Base-by-base conservation (phyloP, 176 grass and related monocot genomes). In the Aegilops sharonensis region DNA sequence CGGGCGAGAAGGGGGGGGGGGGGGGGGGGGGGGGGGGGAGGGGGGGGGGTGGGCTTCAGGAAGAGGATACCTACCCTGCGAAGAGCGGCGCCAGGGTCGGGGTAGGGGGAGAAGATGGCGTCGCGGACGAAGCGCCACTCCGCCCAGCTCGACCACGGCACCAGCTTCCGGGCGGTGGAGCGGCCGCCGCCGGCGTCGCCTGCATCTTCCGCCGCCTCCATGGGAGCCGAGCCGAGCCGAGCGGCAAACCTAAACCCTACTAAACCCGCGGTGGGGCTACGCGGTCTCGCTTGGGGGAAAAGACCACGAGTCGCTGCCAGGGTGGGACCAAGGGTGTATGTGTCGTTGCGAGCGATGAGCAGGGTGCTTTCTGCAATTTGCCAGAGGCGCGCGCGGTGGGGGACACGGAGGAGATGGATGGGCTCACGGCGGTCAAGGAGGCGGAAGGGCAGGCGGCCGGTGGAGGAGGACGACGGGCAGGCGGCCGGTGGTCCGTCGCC, bases 91-190 rank as follows among this genome's bases (percentile, higher is more conserved):
- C 81, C 67, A 5, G 88, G 88, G 21, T 81, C 67, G 3, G 92
- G 88, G 47, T 81, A 91, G 23, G 90, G 78, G 39, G 93, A 94
- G 87, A 98, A 98, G 78, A 98, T 88, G 60, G 77, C 86, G 66
- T 92, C 85, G 65, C 90, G 87, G 68, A 98, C 94, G 64, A 92
- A 87, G 39, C 87, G 72, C 97, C 97, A 98, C 79, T 96, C 94
- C 8, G 71, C 87, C 97, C 97, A 99, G 84, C 87, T 96, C 61
- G 94, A 91, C 97, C 97, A 99, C 0, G 97, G 94, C 12, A 96
- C 97, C 78, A 99, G 88, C 90, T 93, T 99, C 88, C 91, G 82
- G 18, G 88, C 92, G 15, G 89, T 82, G 37, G 79, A 90, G 59
- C 91, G 92, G 29, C 82, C 85, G 52, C 80, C 56, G 11, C 18